Conservation (phyloP, 73 alveolate genomes). For the Blepharisma stoltei region DNA sequence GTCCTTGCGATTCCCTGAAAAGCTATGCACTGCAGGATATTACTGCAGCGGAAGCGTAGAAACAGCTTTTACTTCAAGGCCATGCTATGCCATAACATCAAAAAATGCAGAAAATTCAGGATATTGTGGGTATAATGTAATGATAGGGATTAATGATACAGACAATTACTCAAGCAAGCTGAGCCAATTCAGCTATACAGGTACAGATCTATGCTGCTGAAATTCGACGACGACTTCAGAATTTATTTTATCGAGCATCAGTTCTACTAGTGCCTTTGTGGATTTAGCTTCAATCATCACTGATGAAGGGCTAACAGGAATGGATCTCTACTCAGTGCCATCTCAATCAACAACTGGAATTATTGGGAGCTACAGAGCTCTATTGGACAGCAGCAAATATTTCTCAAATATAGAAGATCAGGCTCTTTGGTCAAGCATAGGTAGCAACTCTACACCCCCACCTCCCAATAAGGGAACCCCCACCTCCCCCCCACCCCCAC, state of each 20-base stretch:
- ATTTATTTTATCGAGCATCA: neutral
- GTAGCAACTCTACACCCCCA: too few relatives aligned
- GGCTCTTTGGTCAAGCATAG: too few relatives aligned
- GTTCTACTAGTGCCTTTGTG: neutral
- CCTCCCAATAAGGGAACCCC: too few relatives aligned
- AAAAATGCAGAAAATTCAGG: neutral
- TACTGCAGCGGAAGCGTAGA: conserved; percentile 65
- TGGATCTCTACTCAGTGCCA: neutral
- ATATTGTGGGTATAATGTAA: conserved; percentile 8
- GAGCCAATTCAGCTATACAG: neutral
- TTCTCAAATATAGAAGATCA: neutral
- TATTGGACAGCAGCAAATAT: neutral
- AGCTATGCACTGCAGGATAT: conserved; percentile 66
- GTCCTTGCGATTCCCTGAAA: conserved; percentile 58
- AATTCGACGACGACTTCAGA: neutral
- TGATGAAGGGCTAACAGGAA: neutral
- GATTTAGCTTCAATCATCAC: neutral
- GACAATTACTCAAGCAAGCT: neutral
- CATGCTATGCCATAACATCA: conserved; percentile 9
- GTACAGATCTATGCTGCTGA: conserved; percentile 9
- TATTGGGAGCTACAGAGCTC: neutral
- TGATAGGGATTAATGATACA: neutral
- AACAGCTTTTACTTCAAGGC: conserved; percentile 41
- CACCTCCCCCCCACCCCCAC: too few relatives aligned
- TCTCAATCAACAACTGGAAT: too few relatives aligned